Evolutionary conservation across 176 grass and related monocot species (phyloP).

Genomic region (Lolium perenne): DNA sequence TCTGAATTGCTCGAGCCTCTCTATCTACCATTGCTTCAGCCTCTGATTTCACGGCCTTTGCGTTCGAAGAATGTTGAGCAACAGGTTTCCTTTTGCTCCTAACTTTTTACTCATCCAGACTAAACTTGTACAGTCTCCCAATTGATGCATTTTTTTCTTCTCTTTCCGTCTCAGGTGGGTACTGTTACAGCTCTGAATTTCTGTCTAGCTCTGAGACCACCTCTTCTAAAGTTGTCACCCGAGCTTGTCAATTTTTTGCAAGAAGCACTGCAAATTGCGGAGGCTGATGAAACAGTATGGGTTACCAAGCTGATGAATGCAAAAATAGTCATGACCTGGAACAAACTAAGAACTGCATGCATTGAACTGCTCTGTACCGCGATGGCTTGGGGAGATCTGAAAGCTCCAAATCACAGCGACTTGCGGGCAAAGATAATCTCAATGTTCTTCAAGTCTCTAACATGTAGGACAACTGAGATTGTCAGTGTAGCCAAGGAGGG

Average conservation of each 20-base stretch:
- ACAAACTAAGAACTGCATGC: conserved; percentile 94
- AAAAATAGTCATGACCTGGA: conserved; percentile 89
- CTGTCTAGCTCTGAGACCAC: conserved; percentile 93
- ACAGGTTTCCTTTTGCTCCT: conserved; percentile 59
- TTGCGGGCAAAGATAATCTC: conserved; percentile 96
- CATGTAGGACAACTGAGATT: conserved; percentile 90
- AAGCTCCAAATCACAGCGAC: conserved; percentile 75
- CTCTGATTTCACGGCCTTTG: conserved; percentile 84
- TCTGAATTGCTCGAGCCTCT: conserved; percentile 96
- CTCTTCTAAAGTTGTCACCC: conserved; percentile 88
- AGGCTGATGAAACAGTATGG: conserved; percentile 98
- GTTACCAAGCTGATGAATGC: conserved; percentile 96
- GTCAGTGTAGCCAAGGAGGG: conserved; percentile 98
- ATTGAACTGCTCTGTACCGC: conserved; percentile 98
- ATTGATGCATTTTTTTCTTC: conserved; percentile 28
- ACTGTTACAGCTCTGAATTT: conserved; percentile 97
- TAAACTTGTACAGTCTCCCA: conserved; percentile 4
- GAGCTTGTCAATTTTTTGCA: conserved; percentile 97
- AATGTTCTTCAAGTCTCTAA: conserved; percentile 99
- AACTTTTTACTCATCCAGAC: conserved; percentile 19
- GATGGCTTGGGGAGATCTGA: conserved; percentile 98
- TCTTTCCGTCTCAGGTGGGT: conserved; percentile 71
- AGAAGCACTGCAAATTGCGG: conserved; percentile 98
- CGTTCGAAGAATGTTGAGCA: conserved; percentile 93
- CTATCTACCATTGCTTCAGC: conserved; percentile 87